Percentiles rank a stretch among this genome's conserved stretches.
Evolutionary conservation across 768 basidiomycete species (phyloP).

Genomic region (Russula virescens): DNA sequence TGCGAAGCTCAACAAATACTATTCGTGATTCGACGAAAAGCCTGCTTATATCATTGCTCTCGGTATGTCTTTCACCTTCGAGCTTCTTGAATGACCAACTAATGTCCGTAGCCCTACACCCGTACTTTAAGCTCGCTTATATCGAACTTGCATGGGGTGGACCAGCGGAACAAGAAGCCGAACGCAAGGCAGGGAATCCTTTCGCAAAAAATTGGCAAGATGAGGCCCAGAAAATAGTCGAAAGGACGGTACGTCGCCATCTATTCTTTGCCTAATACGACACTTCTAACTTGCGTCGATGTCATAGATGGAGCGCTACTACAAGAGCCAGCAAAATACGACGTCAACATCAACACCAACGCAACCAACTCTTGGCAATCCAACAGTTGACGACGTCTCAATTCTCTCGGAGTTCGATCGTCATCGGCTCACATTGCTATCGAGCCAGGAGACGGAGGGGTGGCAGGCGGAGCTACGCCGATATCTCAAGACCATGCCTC

Average conservation of each 20-base stretch:
- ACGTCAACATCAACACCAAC: not conserved
- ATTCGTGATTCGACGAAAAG: constrained; percentile 21
- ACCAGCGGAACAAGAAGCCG: too few relatives aligned
- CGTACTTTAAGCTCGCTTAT: too few relatives aligned
- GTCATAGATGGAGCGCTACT: not conserved
- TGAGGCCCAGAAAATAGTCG: constrained; percentile 17
- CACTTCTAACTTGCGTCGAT: not conserved
- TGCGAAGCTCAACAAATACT: constrained; percentile 29
- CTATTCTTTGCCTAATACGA: not conserved
- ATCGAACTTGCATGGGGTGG: too few relatives aligned
- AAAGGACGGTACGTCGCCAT: constrained; percentile 4
- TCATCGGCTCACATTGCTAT: not conserved
- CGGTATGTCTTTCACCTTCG: constrained; percentile 15
- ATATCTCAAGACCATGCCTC: constrained; percentile 21
- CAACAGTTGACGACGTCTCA: not conserved
- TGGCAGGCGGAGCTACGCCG: constrained; percentile 12
- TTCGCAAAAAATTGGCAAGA: not conserved
- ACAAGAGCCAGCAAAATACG: not conserved
- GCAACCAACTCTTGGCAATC: not conserved
- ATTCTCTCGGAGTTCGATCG: not conserved
- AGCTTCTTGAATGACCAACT: not conserved
- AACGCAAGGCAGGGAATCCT: constrained; percentile 5
- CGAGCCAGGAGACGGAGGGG: not conserved
- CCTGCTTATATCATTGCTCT: constrained; percentile 26
- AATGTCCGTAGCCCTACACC: not conserved